Evolutionary conservation across 257 asterid species (phyloP).

Genomic region (Linaria vulgaris): DNA sequence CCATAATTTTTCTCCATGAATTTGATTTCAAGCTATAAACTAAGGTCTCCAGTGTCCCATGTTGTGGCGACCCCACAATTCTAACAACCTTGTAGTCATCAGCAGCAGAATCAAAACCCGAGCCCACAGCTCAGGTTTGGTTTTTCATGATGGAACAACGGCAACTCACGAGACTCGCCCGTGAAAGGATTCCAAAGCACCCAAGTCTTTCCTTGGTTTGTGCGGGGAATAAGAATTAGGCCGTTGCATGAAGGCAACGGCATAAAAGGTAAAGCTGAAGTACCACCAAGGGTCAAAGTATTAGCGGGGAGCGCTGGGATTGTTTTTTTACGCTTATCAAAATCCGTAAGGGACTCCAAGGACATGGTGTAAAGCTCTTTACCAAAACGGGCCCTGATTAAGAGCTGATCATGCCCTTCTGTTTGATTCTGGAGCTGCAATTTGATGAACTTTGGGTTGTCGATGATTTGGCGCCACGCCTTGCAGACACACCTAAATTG

Average conservation of each 20-base stretch:
- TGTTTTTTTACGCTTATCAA: background rate
- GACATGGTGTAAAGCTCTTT: background rate
- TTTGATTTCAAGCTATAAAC: conserved; percentile 12
- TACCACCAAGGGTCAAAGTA: background rate
- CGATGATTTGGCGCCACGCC: no score
- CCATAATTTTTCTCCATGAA: conserved; percentile 10
- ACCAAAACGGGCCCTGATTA: background rate
- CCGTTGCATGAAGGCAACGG: background rate
- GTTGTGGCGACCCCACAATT: no score
- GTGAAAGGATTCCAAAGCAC: conserved; percentile 22
- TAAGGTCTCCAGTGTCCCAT: background rate
- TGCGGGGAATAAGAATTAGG: background rate
- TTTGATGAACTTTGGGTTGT: no score
- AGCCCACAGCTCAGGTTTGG: conserved; percentile 2
- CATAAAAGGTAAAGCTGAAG: background rate
- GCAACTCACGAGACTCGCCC: background rate
- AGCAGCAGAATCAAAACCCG: conserved; percentile 8
- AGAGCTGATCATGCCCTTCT: background rate
- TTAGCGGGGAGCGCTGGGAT: background rate
- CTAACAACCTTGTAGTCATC: conserved; percentile 21
- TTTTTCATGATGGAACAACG: no score
- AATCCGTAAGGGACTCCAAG: conserved; percentile 3
- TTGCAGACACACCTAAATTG: no score
- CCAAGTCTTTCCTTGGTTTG: background rate
- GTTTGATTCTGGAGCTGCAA: no score